Percentiles rank a stretch among this genome's conserved stretches.
phyloP scores from a whole-genome alignment of 768 basidiomycete species.

The Tylopilus sp. region DNA sequence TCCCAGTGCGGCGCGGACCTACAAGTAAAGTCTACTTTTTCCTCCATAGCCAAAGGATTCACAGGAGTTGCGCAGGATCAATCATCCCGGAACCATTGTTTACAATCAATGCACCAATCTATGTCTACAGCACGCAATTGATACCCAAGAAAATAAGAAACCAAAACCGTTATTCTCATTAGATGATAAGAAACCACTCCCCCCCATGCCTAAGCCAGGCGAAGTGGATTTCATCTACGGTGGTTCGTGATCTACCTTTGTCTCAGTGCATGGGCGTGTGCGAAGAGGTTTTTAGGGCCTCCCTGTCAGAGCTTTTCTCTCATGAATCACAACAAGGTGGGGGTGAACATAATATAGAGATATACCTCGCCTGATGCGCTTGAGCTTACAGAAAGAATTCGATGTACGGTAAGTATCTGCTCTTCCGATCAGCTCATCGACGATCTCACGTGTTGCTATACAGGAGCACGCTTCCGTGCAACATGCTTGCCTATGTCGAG shows the following conservation, averaged over 20 bases:
- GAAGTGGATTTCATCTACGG: constrained; percentile 74
- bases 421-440: background rate
- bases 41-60: background rate
- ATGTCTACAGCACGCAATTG: constrained; percentile 57
- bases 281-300: constrained; percentile 45
- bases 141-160: constrained; percentile 39
- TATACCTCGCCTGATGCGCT: constrained; percentile 1
- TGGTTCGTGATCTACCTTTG: constrained; percentile 39
- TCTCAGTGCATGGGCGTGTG: background rate
- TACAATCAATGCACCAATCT: constrained; percentile 64
- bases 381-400: constrained; percentile 43
- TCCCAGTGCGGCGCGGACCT: constrained; percentile 61
- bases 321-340: constrained; percentile 60
- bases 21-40: constrained; percentile 40
- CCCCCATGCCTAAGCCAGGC: constrained; percentile 52
- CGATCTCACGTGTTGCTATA: background rate
- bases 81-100: constrained; percentile 58
- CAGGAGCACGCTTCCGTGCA: constrained; percentile 62
- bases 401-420: constrained; percentile 49
- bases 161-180: constrained; percentile 40
- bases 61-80: constrained; percentile 40
- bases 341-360: constrained; percentile 8
- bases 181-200: constrained; percentile 36
- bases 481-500: constrained; percentile 70
- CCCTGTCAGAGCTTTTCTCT: constrained; percentile 73